These are phyloP conservation scores for Paulownia fortunei DNA, from an alignment of 257 asterid genomes.

Conservation along the genomic window DNA sequence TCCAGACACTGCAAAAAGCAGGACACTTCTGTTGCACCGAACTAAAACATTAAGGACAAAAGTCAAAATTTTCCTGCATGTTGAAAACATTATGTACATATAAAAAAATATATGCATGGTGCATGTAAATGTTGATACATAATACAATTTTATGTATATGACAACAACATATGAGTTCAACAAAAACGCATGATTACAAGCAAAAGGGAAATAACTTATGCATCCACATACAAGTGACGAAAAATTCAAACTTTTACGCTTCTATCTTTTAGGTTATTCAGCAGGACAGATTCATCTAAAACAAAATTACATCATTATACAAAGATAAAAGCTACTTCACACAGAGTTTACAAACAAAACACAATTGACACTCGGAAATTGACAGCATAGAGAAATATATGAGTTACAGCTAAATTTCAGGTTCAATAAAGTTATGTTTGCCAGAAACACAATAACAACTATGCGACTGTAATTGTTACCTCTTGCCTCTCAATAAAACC, in stretches of 20 bases:
- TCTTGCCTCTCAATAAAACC: constrained; percentile 99
- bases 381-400: neutral
- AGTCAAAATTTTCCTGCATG: neutral
- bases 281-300: neutral
- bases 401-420: constrained; percentile 13
- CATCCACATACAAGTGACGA: neutral
- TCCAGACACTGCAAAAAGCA: neutral
- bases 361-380: neutral
- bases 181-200: neutral
- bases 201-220: neutral
- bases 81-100: neutral
- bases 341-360: constrained; percentile 8
- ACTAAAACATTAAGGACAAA: neutral
- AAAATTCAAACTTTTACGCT: neutral
- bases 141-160: neutral
- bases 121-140: neutral
- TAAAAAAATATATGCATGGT: neutral
- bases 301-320: neutral
- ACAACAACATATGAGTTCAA: neutral
- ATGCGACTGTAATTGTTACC: constrained; percentile 50
- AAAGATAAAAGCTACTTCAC: constrained; percentile 12
- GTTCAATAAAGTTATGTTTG: neutral
- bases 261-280: neutral
- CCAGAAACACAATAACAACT: neutral
- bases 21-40: constrained; percentile 5